A percentile compares a stretch with the other conserved stretches of the same genome.
Evolutionary conservation across 2,329 filamentous ascomycete species (phyloP).

Genomic region (Endoconidiophora laricicola): DNA sequence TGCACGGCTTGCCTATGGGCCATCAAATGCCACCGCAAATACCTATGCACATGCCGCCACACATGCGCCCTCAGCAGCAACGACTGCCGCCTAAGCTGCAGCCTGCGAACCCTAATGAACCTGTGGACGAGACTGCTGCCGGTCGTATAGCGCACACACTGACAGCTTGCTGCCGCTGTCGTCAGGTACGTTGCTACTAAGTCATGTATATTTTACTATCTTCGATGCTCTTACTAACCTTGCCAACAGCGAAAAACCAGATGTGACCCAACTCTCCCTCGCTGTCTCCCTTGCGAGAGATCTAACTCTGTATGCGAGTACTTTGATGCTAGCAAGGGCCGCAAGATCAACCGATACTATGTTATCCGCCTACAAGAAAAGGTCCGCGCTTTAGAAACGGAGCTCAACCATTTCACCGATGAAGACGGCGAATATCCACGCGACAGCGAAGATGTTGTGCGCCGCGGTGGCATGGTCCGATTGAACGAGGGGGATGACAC

Average conservation of each 20-base stretch:
- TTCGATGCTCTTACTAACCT: neutral
- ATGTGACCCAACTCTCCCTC: conserved; percentile 84
- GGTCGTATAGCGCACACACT: conserved; percentile 60
- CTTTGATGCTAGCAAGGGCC: conserved; percentile 74
- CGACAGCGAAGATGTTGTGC: conserved; percentile 69
- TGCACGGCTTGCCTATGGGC: conserved; percentile 7
- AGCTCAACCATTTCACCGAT: conserved; percentile 63
- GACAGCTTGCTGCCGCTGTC: conserved; percentile 64
- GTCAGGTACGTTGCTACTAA: conserved; percentile 37
- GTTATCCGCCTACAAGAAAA: conserved; percentile 82
- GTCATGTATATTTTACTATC: neutral
- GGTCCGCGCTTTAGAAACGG: conserved; percentile 64
- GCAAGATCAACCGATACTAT: conserved; percentile 77
- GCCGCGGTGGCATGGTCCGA: conserved; percentile 69
- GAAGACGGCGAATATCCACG: conserved; percentile 55
- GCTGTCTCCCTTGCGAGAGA: conserved; percentile 82
- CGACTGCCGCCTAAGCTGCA: conserved; percentile 10
- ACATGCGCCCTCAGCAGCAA: conserved; percentile 7
- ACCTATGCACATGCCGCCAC: conserved; percentile 9
- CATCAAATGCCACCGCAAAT: conserved; percentile 7
- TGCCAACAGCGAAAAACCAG: conserved; percentile 70
- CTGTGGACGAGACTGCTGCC: conserved; percentile 18
- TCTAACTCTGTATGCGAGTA: conserved; percentile 89
- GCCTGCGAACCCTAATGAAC: conserved; percentile 12
- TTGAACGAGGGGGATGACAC: conserved; percentile 74